Evolutionary conservation across 345 rosid genomes (phyloP), one percentile per base, ranked within the genome.

Genomic region (Raphanus sativus): DNA sequence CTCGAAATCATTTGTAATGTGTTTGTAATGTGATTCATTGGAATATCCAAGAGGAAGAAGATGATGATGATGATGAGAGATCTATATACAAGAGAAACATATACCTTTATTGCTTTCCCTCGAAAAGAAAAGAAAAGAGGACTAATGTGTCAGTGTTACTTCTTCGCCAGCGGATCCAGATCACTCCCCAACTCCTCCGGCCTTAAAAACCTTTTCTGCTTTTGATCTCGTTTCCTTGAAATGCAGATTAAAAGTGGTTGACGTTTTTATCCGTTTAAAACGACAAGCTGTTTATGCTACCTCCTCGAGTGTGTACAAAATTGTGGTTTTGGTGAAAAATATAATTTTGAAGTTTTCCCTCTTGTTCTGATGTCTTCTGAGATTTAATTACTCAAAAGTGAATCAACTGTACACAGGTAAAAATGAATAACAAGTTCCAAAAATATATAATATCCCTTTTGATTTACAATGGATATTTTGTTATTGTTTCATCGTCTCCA

Each of bases 381-480:
- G n/a, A 30, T 62, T n/a, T 5, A 30, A 30, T 30, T 62, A 21
- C 21, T 21, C 21, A 21, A 21, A 21, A 21, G 21, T 21, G 61
- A 55, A 55, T 55, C 61, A 55, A 55, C 29, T 55, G 61, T 55
- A 55, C 61, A 42, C 21, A 21, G 21, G 21, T 21, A 21, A 21
- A 21, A 21, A 21, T 21, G 21, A 21, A 21, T 21, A 21, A 21
- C 21, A 21, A 21, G 21, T 21, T 21, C 11, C 50, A 3, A n/a
- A 21, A 10, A 42, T 38, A 15, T 42, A 42, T 11, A 42, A n/a
- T 71, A 52, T 56, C 71, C 66, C 2, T 76, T 56, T 66, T 3
- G 54, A 76, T 76, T 77, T 73, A 83, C 86, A 80, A 13, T 30
- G 84, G 59, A 66, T 32, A 48, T 40, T 36, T 56, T 61, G 32